Percentiles rank a stretch among this genome's conserved stretches.
These are phyloP conservation scores for Pseudopyrenochaeta lycopersici DNA, from an alignment of 2,329 filamentous ascomycete genomes.

Conservation along the genomic window DNA sequence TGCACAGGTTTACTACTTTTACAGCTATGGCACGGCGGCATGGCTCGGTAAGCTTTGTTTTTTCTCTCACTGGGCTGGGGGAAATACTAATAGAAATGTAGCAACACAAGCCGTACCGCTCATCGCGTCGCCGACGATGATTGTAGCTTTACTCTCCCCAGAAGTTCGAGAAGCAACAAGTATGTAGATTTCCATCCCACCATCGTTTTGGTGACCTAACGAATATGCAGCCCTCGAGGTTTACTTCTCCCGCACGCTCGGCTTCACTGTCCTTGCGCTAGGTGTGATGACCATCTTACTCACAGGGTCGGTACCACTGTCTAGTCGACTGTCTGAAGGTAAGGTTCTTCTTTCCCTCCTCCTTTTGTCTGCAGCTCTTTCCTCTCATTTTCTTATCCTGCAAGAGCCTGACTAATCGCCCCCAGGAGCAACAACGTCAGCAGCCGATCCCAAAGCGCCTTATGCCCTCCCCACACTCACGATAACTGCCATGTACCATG, in stretches of 20 bases:
- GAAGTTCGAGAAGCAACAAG: slow-evolving; percentile 65
- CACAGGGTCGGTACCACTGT: slow-evolving; percentile 74
- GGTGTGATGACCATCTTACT: slow-evolving; percentile 72
- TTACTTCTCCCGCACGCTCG: slow-evolving; percentile 78
- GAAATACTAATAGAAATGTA: slow-evolving; percentile 20
- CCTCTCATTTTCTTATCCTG: background rate
- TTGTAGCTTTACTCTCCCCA: slow-evolving; percentile 66
- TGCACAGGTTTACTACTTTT: slow-evolving; percentile 53
- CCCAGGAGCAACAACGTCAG: slow-evolving; percentile 46
- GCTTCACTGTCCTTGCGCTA: slow-evolving; percentile 72
- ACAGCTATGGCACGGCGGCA: slow-evolving; percentile 54
- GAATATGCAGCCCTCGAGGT: slow-evolving; percentile 65
- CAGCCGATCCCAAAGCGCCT: slow-evolving; percentile 48
- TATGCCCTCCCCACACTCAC: slow-evolving; percentile 71
- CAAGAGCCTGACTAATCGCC: background rate
- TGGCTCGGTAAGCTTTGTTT: slow-evolving; percentile 46
- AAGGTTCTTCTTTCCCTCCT: background rate
- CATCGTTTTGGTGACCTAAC: background rate
- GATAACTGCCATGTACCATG: slow-evolving; percentile 73
- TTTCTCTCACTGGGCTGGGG: no score
- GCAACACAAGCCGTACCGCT: slow-evolving; percentile 61
- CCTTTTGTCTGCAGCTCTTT: background rate
- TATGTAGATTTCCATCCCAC: slow-evolving; percentile 44
- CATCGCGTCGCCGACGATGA: slow-evolving; percentile 67
- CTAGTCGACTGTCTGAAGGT: slow-evolving; percentile 55